These are phyloP conservation scores for Trypanosoma platydactyli DNA, from an alignment of 208 protist genomes.

Conservation along the genomic window DNA sequence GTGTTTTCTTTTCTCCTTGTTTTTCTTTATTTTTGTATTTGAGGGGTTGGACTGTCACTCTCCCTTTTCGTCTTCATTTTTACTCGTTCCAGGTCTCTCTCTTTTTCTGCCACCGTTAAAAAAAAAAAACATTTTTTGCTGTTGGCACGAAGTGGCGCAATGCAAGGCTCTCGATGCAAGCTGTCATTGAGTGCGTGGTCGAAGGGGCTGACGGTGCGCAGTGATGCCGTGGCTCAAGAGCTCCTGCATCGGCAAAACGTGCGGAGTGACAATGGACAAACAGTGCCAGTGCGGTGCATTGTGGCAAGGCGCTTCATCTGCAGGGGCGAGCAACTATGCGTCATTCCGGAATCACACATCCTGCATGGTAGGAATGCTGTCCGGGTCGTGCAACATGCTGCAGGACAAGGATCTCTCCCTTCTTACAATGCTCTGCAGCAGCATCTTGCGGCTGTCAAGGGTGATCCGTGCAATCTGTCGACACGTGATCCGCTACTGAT, in stretches of 20 bases:
- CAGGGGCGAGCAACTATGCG: constrained; percentile 61
- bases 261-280: background rate
- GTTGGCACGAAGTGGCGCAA: background rate
- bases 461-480: constrained; percentile 26
- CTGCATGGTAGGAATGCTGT: constrained; percentile 50
- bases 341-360: constrained; percentile 42
- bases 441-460: background rate
- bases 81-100: background rate
- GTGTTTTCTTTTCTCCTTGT: background rate
- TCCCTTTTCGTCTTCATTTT: background rate
- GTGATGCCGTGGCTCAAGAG: constrained; percentile 27
- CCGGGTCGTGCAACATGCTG: constrained; percentile 31
- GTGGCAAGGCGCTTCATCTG: constrained; percentile 49
- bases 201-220: constrained; percentile 10
- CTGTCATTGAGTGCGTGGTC: constrained; percentile 16
- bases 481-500: constrained; percentile 73
- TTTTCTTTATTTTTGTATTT: background rate
- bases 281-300: constrained; percentile 53
- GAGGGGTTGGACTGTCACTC: background rate
- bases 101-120: background rate
- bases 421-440: constrained; percentile 9
- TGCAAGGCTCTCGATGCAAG: constrained; percentile 8
- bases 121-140: no score
- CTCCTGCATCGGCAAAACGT: constrained; percentile 23
- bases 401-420: background rate